Base-by-base conservation (phyloP, 345 rosid species). In the Psidium friedrichsthalianum region DNA sequence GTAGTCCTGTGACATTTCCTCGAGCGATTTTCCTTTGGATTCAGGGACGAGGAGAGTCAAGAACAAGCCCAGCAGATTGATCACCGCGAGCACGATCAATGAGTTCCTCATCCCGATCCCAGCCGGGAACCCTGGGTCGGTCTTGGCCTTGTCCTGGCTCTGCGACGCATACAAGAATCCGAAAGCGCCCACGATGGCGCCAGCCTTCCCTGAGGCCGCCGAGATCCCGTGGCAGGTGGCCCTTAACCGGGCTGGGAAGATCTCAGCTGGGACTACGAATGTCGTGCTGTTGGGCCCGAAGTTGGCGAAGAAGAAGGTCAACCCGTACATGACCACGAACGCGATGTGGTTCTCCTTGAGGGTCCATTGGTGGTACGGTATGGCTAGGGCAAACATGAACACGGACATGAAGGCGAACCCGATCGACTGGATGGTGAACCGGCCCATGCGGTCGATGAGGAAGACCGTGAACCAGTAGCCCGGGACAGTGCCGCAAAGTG, bases 391-490 rank as follows among this genome's bases (percentile, higher is more conserved):
- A n/a, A 86, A 83, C 90, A 88, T 88, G 84, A 88, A 88, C 12
- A 86, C 74, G 1, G 88, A 78, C 90, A 88, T 86, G 85, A 88
- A 84, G 56, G 85, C 53, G 42, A 88, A 88, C 11, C 90, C 90
- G 78, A 88, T 84, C 55, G 86, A 21, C 58, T 88, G 90, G 55
- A 88, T 88, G 52, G 64, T n/a, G 84, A 84, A 86, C 76, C 90
- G 85, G 13, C 87, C 90, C 14, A 88, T 58, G 47, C 56, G 86
- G 82, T 88, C 88, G 22, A 88, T 88, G 40, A 88, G 82, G 57
- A 83, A 55, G 9, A 88, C 90, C 1, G 90, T 86, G 85, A 86
- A 82, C 90, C 90, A 86, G 25, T 88, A 88, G n/a, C 90, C 90
- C 5, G 88, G 88, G 84, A 88, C 83, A 1, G 90, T 88, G 82